Conservation (phyloP, 352 stramenopile genomes). For the Phytophthora melonis region DNA sequence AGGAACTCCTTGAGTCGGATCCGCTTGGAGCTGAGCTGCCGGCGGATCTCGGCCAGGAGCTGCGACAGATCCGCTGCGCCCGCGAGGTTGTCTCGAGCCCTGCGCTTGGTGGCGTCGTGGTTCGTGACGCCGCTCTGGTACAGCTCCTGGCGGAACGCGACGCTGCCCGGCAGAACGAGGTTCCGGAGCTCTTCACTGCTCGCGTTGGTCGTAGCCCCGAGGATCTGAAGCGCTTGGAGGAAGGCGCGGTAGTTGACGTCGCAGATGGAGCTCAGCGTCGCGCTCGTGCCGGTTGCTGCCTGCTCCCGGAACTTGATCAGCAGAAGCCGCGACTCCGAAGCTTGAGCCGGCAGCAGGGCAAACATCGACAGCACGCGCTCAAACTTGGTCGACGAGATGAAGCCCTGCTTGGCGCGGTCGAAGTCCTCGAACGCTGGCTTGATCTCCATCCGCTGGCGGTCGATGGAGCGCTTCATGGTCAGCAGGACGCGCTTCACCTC, state of each 20-base stretch:
- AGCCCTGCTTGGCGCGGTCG: slow-evolving; percentile 79
- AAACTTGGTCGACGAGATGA: slow-evolving; percentile 83
- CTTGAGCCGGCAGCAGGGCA: slow-evolving; percentile 59
- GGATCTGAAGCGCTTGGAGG: slow-evolving; percentile 67
- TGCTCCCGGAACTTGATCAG: slow-evolving; percentile 85
- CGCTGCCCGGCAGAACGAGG: slow-evolving; percentile 55
- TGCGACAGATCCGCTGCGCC: slow-evolving; percentile 44
- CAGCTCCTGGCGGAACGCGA: slow-evolving; percentile 69
- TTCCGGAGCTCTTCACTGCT: slow-evolving; percentile 32
- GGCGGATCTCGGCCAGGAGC: slow-evolving; percentile 68
- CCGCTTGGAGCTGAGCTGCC: slow-evolving; percentile 68
- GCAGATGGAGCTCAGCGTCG: slow-evolving; percentile 75
- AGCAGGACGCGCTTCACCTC: slow-evolving; percentile 57
- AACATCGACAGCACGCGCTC: slow-evolving; percentile 87
- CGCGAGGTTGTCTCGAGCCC: slow-evolving; percentile 37
- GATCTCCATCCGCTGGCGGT: slow-evolving; percentile 78
- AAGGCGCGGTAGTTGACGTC: slow-evolving; percentile 89
- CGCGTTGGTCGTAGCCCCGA: slow-evolving; percentile 33
- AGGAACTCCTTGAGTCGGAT: slow-evolving; percentile 89
- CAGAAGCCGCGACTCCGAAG: slow-evolving; percentile 55
- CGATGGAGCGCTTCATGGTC: slow-evolving; percentile 64
- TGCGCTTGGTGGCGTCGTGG: slow-evolving; percentile 44
- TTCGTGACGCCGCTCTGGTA: slow-evolving; percentile 46
- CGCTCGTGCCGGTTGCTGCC: slow-evolving; percentile 43
- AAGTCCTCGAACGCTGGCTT: slow-evolving; percentile 89